Percentiles rank a stretch among this genome's conserved stretches.
Conservation (phyloP, 495 filamentous ascomycete genomes). For the Aspergillus heteromorphus region DNA sequence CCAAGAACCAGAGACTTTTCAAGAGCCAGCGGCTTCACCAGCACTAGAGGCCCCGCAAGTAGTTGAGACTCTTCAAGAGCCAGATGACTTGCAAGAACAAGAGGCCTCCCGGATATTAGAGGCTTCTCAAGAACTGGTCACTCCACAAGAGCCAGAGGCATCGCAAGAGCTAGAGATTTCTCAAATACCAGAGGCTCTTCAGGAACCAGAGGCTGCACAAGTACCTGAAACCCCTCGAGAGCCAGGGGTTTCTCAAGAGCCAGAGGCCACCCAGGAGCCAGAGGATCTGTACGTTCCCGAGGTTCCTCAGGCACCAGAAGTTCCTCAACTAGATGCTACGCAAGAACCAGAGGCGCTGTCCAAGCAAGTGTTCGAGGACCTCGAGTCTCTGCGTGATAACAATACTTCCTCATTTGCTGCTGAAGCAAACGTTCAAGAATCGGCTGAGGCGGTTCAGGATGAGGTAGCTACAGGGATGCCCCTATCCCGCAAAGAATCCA, state of each 20-base stretch:
- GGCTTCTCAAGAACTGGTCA: constrained; percentile 3
- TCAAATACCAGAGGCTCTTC: not conserved
- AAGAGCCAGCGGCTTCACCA: not conserved
- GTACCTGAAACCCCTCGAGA: not conserved
- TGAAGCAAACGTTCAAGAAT: not conserved
- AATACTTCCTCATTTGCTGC: not conserved
- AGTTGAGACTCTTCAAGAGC: not conserved
- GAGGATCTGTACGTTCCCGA: too few relatives aligned
- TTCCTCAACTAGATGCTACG: too few relatives aligned
- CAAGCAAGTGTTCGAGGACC: not conserved
- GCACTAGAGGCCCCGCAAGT: not conserved
- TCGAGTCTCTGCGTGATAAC: not conserved
- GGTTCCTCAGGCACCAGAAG: not conserved
- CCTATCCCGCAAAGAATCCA: constrained; percentile 19
- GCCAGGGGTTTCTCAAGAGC: too few relatives aligned
- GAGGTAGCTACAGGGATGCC: not conserved
- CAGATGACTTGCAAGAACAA: not conserved
- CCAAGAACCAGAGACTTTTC: too few relatives aligned
- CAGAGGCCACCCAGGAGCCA: not conserved
- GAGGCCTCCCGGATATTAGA: not conserved
- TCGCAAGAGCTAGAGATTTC: not conserved
- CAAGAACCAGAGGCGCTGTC: not conserved
- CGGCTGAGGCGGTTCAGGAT: constrained; percentile 7
- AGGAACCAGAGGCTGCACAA: constrained; percentile 4
- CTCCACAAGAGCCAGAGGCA: not conserved